phyloP scores from a whole-genome alignment of 306 rosid species.

The Hylodesmum podocarpum region DNA sequence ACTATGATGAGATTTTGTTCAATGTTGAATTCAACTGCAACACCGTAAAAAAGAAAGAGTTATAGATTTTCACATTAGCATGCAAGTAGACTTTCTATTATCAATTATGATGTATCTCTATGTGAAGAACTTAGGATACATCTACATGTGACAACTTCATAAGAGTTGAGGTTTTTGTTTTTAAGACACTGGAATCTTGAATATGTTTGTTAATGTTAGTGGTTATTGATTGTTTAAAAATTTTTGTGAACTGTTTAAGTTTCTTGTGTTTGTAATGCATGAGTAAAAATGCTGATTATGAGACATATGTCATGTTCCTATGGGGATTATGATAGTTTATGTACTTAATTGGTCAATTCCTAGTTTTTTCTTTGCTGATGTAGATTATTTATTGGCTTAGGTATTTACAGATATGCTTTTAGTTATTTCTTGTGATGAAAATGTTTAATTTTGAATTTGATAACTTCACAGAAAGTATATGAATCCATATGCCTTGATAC shows the following conservation, averaged over 20 bases:
- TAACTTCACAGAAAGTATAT: background rate
- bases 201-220: background rate
- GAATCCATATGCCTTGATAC: slow-evolving; percentile 9
- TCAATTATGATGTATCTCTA: background rate
- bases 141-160: background rate
- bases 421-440: background rate
- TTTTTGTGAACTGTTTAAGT: background rate
- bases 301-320: background rate
- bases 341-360: background rate
- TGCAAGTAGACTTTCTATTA: background rate
- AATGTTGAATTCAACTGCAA: background rate
- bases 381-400: background rate
- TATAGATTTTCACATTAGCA: background rate
- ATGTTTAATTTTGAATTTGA: background rate
- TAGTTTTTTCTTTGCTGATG: background rate
- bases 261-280: slow-evolving; percentile 7
- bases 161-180: background rate
- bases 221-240: background rate
- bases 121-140: background rate
- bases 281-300: slow-evolving; percentile 1
- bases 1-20: background rate
- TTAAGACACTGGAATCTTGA: background rate
- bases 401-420: background rate
- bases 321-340: background rate
- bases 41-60: background rate